Percentiles rank a stretch among this genome's conserved stretches.
phyloP scores from a whole-genome alignment of 2,329 filamentous ascomycete genomes.

The Dendrostoma leiphaemia region DNA sequence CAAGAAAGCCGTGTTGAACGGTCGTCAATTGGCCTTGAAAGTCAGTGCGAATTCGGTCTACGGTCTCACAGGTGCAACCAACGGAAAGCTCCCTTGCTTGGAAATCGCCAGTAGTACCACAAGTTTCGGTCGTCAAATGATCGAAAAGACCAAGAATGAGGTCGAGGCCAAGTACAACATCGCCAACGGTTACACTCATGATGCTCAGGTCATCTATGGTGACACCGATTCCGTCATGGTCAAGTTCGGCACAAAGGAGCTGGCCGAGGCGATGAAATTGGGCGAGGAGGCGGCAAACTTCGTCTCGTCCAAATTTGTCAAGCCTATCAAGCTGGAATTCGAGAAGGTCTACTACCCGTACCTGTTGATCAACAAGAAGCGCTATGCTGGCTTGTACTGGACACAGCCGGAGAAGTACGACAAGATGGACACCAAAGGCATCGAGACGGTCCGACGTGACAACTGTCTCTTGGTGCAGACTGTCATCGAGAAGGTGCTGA shows the following conservation, averaged over 20 bases:
- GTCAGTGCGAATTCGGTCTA: conserved; percentile 98
- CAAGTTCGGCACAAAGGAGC: conserved; percentile 88
- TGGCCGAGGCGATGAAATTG: conserved; percentile 87
- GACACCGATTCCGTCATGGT: conserved; percentile 99
- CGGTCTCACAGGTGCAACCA: conserved; percentile 92
- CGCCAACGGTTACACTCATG: conserved; percentile 89
- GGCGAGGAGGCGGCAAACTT: conserved; percentile 88
- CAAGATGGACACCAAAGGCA: conserved; percentile 99
- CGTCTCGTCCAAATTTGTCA: conserved; percentile 89
- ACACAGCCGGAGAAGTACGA: conserved; percentile 92
- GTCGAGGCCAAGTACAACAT: conserved; percentile 89
- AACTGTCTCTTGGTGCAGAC: conserved; percentile 95
- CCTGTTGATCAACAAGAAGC: conserved; percentile 98
- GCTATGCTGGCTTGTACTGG: conserved; percentile 97
- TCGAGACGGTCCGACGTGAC: conserved; percentile 95
- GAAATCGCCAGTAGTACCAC: conserved; percentile 96
- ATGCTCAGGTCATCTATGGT: conserved; percentile 96
- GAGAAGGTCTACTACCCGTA: conserved; percentile 99
- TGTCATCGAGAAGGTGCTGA: conserved; percentile 92
- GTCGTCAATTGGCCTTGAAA: conserved; percentile 93
- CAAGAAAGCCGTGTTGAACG: conserved; percentile 96
- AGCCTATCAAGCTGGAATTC: conserved; percentile 98
- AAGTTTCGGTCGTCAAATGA: conserved; percentile 97
- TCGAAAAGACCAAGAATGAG: conserved; percentile 95
- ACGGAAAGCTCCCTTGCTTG: conserved; percentile 91